Evolutionary conservation across 1,284 basidiomycete species (phyloP), one percentile per base, ranked within the genome.

Genomic region (Meripilus lineatus): DNA sequence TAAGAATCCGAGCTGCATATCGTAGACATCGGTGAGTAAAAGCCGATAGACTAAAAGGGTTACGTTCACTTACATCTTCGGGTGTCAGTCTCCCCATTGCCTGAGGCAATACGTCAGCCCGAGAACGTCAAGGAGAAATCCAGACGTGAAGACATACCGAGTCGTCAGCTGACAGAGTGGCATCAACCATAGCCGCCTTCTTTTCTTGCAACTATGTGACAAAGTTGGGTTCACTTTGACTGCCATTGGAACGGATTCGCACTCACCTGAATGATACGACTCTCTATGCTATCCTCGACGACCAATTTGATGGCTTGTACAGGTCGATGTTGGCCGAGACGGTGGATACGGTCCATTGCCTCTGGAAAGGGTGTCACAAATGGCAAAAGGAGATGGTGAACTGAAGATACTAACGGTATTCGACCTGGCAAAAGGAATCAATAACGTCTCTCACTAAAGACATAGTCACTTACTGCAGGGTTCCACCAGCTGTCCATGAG

Each of bases 281-380:
- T 89, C 64, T 99, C 95, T 53, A 99, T 97, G 51, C 89, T 93
- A 62, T 99, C 94, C 63, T 98, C 93, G 44, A 98, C 79, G 23
- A 98, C 89, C 28, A 98, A 75, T 59, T 98, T 94, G 63, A 93
- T 91, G 13, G 94, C 93, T 55, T 89, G 79, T 38, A 97, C 90
- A 3, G 95, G 94, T 20, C 95, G 79, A 55, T 85, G 88, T 65
- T 98, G 93, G 15, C 92, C 93, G 26, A 95, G 71, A 50, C 91
- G 84, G 66, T 93, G 90, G 47, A 93, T 93, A 47, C 94, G 87
- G 64, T 98, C 94, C 93, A 96, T 96, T 2, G 94, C 94, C 76
- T 97, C 87, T 89, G 73, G 47, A 50, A 39, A 25, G 14, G 21
- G 28, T 61, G 42, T 25, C 21, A 20, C 24, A 10, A 42, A 28